Evolutionary conservation across 2,329 filamentous ascomycete genomes (phyloP), one percentile per base, ranked within the genome.

Genomic region (Ophiocordyceps unilateralis): DNA sequence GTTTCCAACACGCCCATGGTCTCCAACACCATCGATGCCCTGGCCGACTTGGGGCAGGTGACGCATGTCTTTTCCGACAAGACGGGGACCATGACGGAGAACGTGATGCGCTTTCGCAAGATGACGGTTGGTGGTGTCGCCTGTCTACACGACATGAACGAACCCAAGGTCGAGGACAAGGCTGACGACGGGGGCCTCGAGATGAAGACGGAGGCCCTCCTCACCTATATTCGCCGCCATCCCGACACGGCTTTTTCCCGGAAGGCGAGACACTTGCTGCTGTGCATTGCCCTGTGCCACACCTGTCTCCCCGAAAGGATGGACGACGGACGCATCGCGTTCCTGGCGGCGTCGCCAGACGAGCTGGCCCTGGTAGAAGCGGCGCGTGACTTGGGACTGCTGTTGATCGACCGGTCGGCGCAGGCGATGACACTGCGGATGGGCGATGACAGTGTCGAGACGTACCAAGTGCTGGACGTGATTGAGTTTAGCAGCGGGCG

Each of bases 31-130:
- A 93, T 89, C 24, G 95, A 88, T 0, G 95, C 95, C 55, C 79
- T 95, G 46, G 88, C 95, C 55, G 89, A 95, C 54, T 68, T 95
- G 1, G 88, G 88, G 0, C 89, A 95, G 62, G 77, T 95, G 46
- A 83, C 72, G 49, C 91, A 93, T 53, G 76, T 93, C 19, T 93
- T 95, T 52, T 93, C 86, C 0, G 88, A 95, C 59, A 95, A 95
- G 64, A 95, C 88, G 0, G 88, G 88, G 2, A 95, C 88, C 0
- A 66, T 95, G 49, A 95, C 88, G 1, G 87, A 95, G 52, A 95
- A 95, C 50, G 71, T 86, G 10, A 95, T 95, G 89, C 85, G 86
- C 47, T 95, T 95, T 56, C 81, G 88, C 37, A 94, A 93, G 57
- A 72, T 95, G 61, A 93, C 83, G 51, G 78, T 95, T 26, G 87